phyloP scores from a whole-genome alignment of 2,329 filamentous ascomycete genomes.

The Cercospora brassicicola region DNA sequence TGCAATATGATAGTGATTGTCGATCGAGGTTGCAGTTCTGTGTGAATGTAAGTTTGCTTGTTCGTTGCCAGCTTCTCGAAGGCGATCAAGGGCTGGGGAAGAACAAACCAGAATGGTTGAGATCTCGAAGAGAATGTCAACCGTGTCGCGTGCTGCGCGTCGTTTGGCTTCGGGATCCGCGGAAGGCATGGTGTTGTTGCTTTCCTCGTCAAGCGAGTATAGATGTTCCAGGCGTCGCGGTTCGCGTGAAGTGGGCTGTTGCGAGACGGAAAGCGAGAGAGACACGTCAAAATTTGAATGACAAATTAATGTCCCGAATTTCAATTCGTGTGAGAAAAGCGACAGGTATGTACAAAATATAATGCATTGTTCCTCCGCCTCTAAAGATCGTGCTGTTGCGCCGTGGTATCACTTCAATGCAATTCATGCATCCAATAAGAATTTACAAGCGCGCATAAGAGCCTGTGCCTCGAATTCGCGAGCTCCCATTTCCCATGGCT shows the following conservation, averaged over 20 bases:
- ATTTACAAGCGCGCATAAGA: background rate
- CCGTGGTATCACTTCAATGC: conserved; percentile 16
- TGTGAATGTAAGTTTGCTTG: no score
- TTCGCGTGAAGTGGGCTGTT: background rate
- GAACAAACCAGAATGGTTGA: conserved; percentile 74
- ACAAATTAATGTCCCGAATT: background rate
- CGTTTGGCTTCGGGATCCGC: conserved; percentile 61
- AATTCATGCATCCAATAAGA: background rate
- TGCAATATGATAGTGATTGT: conserved; percentile 87
- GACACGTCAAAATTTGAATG: background rate
- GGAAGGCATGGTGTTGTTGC: conserved; percentile 4
- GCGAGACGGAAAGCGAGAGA: background rate
- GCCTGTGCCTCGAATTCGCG: background rate
- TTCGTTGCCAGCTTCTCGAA: background rate
- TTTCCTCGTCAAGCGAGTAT: background rate
- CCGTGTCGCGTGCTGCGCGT: conserved; percentile 75
- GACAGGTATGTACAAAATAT: background rate
- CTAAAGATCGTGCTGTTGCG: conserved; percentile 15
- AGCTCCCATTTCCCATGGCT: background rate
- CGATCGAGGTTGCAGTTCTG: conserved; percentile 94
- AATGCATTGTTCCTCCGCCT: background rate
- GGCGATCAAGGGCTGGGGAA: background rate
- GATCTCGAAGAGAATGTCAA: conserved; percentile 70
- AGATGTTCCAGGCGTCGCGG: background rate
- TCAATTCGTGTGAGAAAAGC: background rate